Conservation (phyloP, 257 asterid species). For the Solanum clarkiae region DNA sequence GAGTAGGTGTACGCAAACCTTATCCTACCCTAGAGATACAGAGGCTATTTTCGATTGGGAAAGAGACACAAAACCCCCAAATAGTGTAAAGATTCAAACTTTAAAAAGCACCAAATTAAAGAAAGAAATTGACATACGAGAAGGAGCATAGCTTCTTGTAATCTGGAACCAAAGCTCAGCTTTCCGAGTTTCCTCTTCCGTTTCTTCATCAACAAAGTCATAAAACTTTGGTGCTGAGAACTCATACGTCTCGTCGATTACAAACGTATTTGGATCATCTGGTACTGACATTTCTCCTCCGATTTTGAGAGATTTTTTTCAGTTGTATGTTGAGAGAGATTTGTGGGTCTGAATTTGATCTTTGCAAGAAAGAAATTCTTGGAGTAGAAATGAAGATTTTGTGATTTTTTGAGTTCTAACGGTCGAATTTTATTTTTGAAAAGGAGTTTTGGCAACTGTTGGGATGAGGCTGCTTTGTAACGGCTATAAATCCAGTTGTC, state of each 20-base stretch:
- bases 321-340: background rate
- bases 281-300: slow-evolving; percentile 19
- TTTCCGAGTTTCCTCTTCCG: slow-evolving; percentile 35
- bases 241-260: slow-evolving; percentile 65
- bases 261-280: slow-evolving; percentile 32
- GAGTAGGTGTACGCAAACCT: too few relatives aligned
- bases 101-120: background rate
- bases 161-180: slow-evolving; percentile 86
- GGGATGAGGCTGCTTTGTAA: background rate
- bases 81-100: too few relatives aligned
- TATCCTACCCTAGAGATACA: too few relatives aligned
- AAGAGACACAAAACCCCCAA: too few relatives aligned
- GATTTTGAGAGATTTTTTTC: background rate
- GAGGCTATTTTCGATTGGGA: too few relatives aligned
- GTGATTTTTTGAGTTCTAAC: slow-evolving; percentile 16
- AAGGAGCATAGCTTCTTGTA: slow-evolving; percentile 57
- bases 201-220: slow-evolving; percentile 61
- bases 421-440: slow-evolving; percentile 35
- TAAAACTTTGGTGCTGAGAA: slow-evolving; percentile 70
- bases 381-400: background rate
- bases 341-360: background rate
- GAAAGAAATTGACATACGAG: slow-evolving; percentile 52
- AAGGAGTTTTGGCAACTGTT: background rate
- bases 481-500: background rate
- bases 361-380: background rate